A percentile compares a stretch with the other conserved stretches of the same genome.
Conservation (phyloP, 441 rosid species). For the Dalechampia spathulata region DNA sequence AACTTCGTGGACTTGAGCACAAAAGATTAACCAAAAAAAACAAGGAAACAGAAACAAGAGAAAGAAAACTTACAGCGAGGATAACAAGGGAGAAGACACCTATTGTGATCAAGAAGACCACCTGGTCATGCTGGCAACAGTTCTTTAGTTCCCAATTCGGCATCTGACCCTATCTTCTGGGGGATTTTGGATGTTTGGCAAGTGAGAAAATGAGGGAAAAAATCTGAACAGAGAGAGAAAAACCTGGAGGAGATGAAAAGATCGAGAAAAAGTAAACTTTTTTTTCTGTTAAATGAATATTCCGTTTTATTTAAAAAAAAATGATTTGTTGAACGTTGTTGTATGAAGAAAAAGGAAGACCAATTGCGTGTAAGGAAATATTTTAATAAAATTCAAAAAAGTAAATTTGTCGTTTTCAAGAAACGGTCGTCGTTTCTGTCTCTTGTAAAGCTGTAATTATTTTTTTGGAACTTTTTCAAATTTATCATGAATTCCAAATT, state of each 20-base stretch:
- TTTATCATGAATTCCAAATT: no score
- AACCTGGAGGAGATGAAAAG: background rate
- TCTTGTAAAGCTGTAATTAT: no score
- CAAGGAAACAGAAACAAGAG: background rate
- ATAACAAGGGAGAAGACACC: conserved; percentile 79
- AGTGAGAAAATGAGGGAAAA: conserved; percentile 13
- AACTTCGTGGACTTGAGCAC: background rate
- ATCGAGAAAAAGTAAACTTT: background rate
- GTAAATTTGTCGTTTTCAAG: background rate
- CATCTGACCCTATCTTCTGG: conserved; percentile 8
- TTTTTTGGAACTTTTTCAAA: no score
- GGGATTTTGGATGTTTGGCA: background rate
- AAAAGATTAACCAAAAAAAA: background rate
- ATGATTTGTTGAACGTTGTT: conserved; percentile 1
- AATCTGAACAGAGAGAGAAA: background rate
- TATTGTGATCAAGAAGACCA: conserved; percentile 42
- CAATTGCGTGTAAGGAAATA: background rate
- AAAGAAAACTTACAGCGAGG: conserved; percentile 36
- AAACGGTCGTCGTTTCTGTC: background rate
- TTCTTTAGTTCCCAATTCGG: conserved; percentile 70
- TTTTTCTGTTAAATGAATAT: no score
- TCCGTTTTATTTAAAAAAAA: no score
- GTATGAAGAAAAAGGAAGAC: background rate
- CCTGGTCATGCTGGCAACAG: conserved; percentile 69
- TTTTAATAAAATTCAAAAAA: background rate